Percentiles rank a stretch among this genome's conserved stretches.
phyloP scores from a whole-genome alignment of 306 rosid species.

The Sesbania bispinosa region DNA sequence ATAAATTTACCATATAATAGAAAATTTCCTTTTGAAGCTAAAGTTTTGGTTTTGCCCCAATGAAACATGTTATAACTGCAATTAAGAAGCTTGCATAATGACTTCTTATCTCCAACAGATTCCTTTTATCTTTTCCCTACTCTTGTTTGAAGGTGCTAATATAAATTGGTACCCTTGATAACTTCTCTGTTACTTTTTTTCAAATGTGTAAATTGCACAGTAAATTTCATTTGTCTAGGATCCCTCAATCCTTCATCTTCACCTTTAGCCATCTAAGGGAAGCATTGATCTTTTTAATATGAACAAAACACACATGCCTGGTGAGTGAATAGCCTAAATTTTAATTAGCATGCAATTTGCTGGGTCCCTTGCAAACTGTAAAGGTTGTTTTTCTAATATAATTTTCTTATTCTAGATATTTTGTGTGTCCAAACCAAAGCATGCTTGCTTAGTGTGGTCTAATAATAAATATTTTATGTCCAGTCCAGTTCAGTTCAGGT shows the following conservation, averaged over 20 bases:
- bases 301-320: neutral
- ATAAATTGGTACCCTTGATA: neutral
- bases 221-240: neutral
- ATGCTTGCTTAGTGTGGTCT: neutral
- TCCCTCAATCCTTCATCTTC: neutral
- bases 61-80: neutral
- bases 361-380: neutral
- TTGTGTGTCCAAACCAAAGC: neutral
- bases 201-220: no score
- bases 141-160: neutral
- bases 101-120: neutral
- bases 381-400: neutral
- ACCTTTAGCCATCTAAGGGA: neutral
- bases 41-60: neutral
- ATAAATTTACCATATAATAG: constrained; percentile 12
- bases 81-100: neutral
- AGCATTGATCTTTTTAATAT: constrained; percentile 2
- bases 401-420: neutral
- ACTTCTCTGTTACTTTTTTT: neutral
- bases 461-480: neutral
- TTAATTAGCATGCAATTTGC: neutral
- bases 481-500: constrained; percentile 27
- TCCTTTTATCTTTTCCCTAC: neutral
- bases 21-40: constrained; percentile 24
- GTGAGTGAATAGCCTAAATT: neutral